phyloP scores from a whole-genome alignment of 345 rosid species.

The Citrus unshiu region DNA sequence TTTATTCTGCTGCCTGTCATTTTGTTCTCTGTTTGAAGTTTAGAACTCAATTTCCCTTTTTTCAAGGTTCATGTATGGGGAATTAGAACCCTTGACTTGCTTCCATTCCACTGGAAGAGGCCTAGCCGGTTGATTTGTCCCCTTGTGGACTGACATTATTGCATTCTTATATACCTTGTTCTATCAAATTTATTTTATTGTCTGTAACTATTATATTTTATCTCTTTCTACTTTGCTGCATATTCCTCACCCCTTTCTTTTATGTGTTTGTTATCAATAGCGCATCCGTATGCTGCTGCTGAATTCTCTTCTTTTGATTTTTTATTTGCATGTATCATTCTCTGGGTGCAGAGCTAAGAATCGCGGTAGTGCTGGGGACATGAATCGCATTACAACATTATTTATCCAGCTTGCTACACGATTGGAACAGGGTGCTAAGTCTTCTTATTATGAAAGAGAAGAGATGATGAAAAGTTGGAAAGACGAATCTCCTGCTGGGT shows the following conservation, averaged over 20 bases:
- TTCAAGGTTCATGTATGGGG: background rate
- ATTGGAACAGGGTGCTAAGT: constrained; percentile 77
- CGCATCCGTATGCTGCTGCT: background rate
- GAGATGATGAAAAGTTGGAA: constrained; percentile 79
- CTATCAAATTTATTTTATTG: background rate
- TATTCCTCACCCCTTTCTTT: background rate
- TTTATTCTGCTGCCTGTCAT: background rate
- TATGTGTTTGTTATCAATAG: background rate
- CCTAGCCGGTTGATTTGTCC: too few relatives aligned
- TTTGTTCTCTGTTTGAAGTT: background rate
- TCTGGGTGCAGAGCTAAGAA: constrained; percentile 63
- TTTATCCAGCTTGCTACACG: constrained; percentile 88
- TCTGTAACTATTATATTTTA: background rate
- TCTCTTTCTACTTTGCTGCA: background rate
- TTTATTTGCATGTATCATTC: constrained; percentile 12
- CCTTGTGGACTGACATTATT: background rate
- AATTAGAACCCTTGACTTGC: background rate
- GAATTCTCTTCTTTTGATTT: background rate
- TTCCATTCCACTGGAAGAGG: too few relatives aligned
- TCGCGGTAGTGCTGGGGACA: constrained; percentile 70
- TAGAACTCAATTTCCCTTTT: background rate
- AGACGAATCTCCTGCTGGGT: constrained; percentile 56
- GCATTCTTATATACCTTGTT: background rate
- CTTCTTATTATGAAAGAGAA: constrained; percentile 72
- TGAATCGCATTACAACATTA: constrained; percentile 64